These are phyloP conservation scores for Blastobotrys muscicola DNA, from an alignment of 805 yeast genomes.

Conservation along the genomic window DNA sequence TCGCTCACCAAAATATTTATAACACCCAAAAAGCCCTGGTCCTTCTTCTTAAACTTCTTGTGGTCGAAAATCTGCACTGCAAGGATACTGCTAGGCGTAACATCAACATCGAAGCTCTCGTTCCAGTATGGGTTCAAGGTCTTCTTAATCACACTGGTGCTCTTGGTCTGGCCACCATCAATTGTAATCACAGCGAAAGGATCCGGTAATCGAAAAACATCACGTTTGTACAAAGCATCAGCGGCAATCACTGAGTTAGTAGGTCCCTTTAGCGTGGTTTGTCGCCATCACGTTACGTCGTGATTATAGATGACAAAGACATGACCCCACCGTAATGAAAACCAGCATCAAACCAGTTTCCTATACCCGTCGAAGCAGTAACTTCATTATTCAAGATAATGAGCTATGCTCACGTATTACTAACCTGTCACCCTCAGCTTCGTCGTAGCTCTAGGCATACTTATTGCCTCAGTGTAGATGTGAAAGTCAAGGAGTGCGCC, in stretches of 20 bases:
- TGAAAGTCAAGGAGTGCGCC: too few species aligned
- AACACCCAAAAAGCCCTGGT: conserved; percentile 96
- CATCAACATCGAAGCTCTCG: conserved; percentile 71
- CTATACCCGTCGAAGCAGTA: too few species aligned
- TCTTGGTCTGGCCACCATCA: conserved; percentile 94
- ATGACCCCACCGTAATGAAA: too few species aligned
- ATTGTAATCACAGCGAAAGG: conserved; percentile 96
- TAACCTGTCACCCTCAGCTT: conserved; percentile 17
- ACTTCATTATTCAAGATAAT: too few species aligned
- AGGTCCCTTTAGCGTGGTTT: too few species aligned
- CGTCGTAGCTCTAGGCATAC: conserved; percentile 4
- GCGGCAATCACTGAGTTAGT: conserved; percentile 69
- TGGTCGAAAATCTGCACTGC: conserved; percentile 95
- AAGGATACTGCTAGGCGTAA: conserved; percentile 54
- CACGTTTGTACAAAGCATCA: conserved; percentile 90
- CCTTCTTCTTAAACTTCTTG: conserved; percentile 94
- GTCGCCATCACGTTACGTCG: too few species aligned
- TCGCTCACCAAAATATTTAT: conserved; percentile 87
- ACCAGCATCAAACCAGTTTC: too few species aligned
- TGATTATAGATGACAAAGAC: too few species aligned
- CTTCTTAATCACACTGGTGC: conserved; percentile 87
- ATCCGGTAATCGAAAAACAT: conserved; percentile 90
- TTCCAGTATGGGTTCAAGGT: conserved; percentile 98
- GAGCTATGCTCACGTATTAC: too few species aligned
- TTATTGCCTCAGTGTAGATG: too few species aligned